phyloP scores from a whole-genome alignment of 352 stramenopile species.

The Phytopythium chamaehyphon region DNA sequence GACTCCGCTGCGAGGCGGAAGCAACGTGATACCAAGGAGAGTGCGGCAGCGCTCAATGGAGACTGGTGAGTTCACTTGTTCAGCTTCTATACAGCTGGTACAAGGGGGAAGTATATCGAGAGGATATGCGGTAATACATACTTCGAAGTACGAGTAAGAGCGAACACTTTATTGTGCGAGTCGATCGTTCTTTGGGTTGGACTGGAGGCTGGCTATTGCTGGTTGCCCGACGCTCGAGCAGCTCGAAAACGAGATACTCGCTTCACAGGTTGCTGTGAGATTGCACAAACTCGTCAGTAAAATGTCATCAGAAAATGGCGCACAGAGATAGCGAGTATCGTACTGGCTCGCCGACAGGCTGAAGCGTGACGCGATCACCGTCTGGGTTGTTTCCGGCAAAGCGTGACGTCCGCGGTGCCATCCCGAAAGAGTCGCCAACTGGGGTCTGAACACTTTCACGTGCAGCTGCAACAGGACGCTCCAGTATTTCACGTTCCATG shows the following conservation, averaged over 20 bases:
- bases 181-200: no score
- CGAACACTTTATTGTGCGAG: no score
- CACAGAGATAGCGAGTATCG: conserved; percentile 8
- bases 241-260: conserved; percentile 83
- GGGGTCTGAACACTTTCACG: background rate
- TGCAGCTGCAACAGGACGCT: conserved; percentile 7
- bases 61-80: conserved; percentile 51
- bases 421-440: conserved; percentile 9
- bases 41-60: conserved; percentile 63
- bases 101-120: no score
- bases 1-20: conserved; percentile 61
- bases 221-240: conserved; percentile 20
- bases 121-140: background rate
- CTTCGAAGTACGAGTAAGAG: no score
- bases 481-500: conserved; percentile 52
- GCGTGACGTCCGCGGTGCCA: conserved; percentile 31
- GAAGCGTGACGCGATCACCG: conserved; percentile 59
- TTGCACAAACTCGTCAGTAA: conserved; percentile 2
- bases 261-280: conserved; percentile 69
- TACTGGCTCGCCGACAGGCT: conserved; percentile 78
- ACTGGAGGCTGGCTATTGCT: conserved; percentile 1
- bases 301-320: background rate
- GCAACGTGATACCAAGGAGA: conserved; percentile 63
- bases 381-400: conserved; percentile 70
- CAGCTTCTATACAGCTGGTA: no score